A percentile compares a stretch with the other conserved stretches of the same genome.
These are phyloP conservation scores for Parmelia sp. DNA, from an alignment of 495 filamentous ascomycete species.

Conservation along the genomic window DNA sequence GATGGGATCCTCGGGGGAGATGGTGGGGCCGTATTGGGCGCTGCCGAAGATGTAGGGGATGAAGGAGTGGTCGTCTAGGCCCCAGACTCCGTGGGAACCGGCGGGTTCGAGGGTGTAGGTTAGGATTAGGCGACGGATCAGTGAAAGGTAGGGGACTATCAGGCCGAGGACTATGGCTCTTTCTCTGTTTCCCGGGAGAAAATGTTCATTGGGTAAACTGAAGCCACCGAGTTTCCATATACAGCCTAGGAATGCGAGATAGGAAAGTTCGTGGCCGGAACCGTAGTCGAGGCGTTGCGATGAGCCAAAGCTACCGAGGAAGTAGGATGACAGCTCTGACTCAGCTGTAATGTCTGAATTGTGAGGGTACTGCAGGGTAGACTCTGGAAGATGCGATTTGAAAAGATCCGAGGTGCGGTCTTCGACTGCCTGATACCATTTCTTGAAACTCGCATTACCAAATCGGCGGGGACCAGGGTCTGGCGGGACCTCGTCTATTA, in stretches of 20 bases:
- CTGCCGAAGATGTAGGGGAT: constrained; percentile 92
- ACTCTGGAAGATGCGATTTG: constrained; percentile 51
- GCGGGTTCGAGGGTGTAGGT: constrained; percentile 95
- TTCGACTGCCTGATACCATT: constrained; percentile 67
- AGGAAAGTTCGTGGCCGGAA: constrained; percentile 92
- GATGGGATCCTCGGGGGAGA: constrained; percentile 53
- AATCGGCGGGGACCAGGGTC: constrained; percentile 81
- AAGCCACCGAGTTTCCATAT: constrained; percentile 90
- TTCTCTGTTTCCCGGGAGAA: constrained; percentile 52
- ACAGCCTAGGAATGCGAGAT: constrained; percentile 81
- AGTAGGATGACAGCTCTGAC: constrained; percentile 69
- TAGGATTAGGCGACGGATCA: constrained; percentile 76
- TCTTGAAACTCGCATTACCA: constrained; percentile 83
- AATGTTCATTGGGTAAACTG: constrained; percentile 25
- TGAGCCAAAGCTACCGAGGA: constrained; percentile 84
- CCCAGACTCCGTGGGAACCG: constrained; percentile 94
- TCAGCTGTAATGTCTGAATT: constrained; percentile 38
- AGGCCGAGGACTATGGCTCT: constrained; percentile 72
- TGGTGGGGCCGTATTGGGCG: constrained; percentile 73
- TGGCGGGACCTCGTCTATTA: constrained; percentile 74
- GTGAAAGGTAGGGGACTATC: constrained; percentile 66
- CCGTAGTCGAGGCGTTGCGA: constrained; percentile 87
- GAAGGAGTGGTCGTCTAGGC: constrained; percentile 96
- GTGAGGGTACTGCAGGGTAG: constrained; percentile 36
- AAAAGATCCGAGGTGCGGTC: constrained; percentile 53